phyloP scores from a whole-genome alignment of 2,329 filamentous ascomycete genomes.

The Claviceps monticola region DNA sequence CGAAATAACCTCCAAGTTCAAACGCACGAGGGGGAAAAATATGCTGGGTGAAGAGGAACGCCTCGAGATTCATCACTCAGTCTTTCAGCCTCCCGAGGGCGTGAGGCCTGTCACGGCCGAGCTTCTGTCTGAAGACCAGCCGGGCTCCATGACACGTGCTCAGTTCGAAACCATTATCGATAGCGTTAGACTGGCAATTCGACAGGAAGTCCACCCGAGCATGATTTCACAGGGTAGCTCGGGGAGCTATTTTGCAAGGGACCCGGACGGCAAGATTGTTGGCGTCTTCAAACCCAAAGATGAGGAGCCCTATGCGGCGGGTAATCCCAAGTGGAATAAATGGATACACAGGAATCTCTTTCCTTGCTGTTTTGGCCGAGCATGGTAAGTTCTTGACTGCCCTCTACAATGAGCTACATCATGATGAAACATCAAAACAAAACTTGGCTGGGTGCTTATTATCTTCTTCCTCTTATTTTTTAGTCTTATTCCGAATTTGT shows the following conservation, averaged over 20 bases:
- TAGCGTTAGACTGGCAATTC: conserved; percentile 79
- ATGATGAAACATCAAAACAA: too few relatives aligned
- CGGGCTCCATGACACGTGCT: conserved; percentile 56
- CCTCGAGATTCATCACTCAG: conserved; percentile 91
- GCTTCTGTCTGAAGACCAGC: conserved; percentile 48
- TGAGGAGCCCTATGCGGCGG: conserved; percentile 91
- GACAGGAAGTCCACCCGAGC: conserved; percentile 80
- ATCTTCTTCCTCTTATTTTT: not conserved
- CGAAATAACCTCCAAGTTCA: conserved; percentile 95
- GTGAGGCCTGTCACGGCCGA: conserved; percentile 68
- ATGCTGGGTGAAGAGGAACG: conserved; percentile 64
- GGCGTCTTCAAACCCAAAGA: conserved; percentile 99
- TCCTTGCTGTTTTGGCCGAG: conserved; percentile 90
- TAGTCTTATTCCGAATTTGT: conserved; percentile 86
- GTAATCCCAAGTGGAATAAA: conserved; percentile 98
- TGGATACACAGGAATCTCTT: conserved; percentile 98
- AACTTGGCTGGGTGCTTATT: too few relatives aligned
- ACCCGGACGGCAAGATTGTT: conserved; percentile 82
- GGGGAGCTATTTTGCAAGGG: conserved; percentile 93
- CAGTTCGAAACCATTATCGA: conserved; percentile 84
- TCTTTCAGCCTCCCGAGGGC: conserved; percentile 87
- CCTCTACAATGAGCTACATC: too few relatives aligned
- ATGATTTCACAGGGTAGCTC: conserved; percentile 97
- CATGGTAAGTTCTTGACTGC: conserved; percentile 42
- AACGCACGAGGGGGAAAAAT: conserved; percentile 64